These are phyloP conservation scores for Heliosperma pusillum DNA, from an alignment of 148 eudicot genomes.

Conservation along the genomic window DNA sequence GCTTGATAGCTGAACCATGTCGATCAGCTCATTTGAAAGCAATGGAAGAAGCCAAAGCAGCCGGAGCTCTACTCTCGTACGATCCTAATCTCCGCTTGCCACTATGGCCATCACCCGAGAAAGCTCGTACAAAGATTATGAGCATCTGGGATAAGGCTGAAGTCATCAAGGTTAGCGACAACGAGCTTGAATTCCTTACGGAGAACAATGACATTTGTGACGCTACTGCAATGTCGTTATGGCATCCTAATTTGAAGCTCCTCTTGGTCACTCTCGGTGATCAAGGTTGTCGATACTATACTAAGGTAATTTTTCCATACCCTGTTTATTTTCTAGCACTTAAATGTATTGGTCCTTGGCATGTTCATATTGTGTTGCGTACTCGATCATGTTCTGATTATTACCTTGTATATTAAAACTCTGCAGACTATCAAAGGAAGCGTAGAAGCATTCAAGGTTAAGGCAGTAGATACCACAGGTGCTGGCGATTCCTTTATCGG, in stretches of 20 bases:
- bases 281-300: slow-evolving; percentile 76
- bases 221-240: slow-evolving; percentile 62
- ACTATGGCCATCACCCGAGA: slow-evolving; percentile 69
- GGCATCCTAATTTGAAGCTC: slow-evolving; percentile 77
- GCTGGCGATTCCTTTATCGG: slow-evolving; percentile 92
- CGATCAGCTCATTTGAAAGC: slow-evolving; percentile 87
- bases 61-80: slow-evolving; percentile 58
- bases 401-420: no score
- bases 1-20: slow-evolving; percentile 92
- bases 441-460: slow-evolving; percentile 52
- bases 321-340: no score
- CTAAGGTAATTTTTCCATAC: slow-evolving; percentile 45
- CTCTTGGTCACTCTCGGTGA: slow-evolving; percentile 91
- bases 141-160: slow-evolving; percentile 93
- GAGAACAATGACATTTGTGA: slow-evolving; percentile 57
- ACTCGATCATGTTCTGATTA: no score
- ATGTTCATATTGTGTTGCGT: no score
- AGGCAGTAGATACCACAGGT: slow-evolving; percentile 80
- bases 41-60: slow-evolving; percentile 82
- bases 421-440: slow-evolving; percentile 47
- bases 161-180: slow-evolving; percentile 80
- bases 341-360: no score
- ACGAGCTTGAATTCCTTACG: slow-evolving; percentile 71
- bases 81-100: slow-evolving; percentile 89
- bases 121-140: slow-evolving; percentile 66